Conservation (phyloP, 768 basidiomycete species). For the Leucosporidium yakuticum region DNA sequence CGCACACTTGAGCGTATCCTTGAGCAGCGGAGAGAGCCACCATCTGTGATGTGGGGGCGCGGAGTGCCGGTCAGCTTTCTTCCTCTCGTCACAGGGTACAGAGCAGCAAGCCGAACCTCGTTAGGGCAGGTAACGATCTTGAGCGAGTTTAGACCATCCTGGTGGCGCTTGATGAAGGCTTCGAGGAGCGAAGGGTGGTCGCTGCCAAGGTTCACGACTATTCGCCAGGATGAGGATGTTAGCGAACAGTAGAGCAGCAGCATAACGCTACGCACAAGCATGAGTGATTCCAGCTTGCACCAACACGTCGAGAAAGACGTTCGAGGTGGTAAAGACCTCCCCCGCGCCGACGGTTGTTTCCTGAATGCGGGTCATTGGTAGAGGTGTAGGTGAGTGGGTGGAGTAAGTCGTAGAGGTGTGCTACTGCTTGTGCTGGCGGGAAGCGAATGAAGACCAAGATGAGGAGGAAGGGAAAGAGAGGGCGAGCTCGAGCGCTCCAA, state of each 20-base stretch:
- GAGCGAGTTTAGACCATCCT: constrained; percentile 47
- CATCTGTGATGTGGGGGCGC: constrained; percentile 46
- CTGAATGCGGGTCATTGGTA: neutral
- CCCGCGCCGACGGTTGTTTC: neutral
- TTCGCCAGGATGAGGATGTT: constrained; percentile 51
- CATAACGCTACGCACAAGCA: constrained; percentile 17
- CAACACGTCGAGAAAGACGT: constrained; percentile 53
- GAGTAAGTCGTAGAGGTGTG: too few relatives aligned
- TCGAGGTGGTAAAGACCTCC: constrained; percentile 55
- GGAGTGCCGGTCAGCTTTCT: neutral
- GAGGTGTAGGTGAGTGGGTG: too few relatives aligned
- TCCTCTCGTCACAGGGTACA: too few relatives aligned
- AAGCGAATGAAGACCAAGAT: too few relatives aligned
- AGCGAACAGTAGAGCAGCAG: neutral
- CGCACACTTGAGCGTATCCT: constrained; percentile 61
- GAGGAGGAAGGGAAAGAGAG: too few relatives aligned
- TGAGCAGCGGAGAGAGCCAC: constrained; percentile 67
- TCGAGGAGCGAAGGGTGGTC: constrained; percentile 69
- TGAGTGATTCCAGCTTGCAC: constrained; percentile 27
- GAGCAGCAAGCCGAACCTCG: constrained; percentile 49
- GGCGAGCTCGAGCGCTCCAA: too few relatives aligned
- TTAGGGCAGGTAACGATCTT: constrained; percentile 64
- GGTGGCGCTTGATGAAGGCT: constrained; percentile 58
- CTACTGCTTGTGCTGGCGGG: too few relatives aligned
- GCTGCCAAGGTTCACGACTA: constrained; percentile 66